Evolutionary conservation across 371 early-diverging fungal species (phyloP).

Genomic region (Rhizopus delemar): DNA sequence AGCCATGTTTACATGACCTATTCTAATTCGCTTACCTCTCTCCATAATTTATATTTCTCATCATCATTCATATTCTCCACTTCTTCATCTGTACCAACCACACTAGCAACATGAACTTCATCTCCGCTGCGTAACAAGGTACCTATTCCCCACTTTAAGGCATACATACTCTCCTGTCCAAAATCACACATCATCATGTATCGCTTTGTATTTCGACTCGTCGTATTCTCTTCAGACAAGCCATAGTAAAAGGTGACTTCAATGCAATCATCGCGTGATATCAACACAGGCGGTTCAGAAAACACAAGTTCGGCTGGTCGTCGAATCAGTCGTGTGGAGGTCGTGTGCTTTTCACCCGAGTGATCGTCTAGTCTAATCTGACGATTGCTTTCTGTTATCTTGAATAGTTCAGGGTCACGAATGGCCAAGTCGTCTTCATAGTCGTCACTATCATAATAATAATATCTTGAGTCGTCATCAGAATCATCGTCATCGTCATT

Average conservation of each 20-base stretch:
- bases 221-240: conserved; percentile 15
- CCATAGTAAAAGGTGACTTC: conserved; percentile 46
- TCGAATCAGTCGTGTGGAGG: conserved; percentile 16
- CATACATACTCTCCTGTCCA: conserved; percentile 49
- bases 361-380: conserved; percentile 39
- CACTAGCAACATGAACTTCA: conserved; percentile 56
- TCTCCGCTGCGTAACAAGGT: conserved; percentile 45
- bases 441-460: conserved; percentile 46
- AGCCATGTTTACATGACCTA: background rate
- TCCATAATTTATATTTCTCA: conserved; percentile 42
- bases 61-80: conserved; percentile 38
- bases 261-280: conserved; percentile 37
- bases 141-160: conserved; percentile 36
- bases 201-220: conserved; percentile 20
- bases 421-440: conserved; percentile 48
- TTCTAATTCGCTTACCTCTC: conserved; percentile 22
- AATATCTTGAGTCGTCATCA: conserved; percentile 23
- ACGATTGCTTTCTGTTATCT: conserved; percentile 49
- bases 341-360: conserved; percentile 15
- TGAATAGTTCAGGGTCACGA: conserved; percentile 53
- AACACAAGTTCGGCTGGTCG: conserved; percentile 39
- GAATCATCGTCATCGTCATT: conserved; percentile 36
- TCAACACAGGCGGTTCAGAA: conserved; percentile 39
- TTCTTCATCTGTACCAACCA: conserved; percentile 50
- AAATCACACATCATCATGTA: conserved; percentile 52